Evolutionary conservation across 345 rosid genomes (phyloP), one percentile per base, ranked within the genome.

Genomic region (Boechera divaricarpa): DNA sequence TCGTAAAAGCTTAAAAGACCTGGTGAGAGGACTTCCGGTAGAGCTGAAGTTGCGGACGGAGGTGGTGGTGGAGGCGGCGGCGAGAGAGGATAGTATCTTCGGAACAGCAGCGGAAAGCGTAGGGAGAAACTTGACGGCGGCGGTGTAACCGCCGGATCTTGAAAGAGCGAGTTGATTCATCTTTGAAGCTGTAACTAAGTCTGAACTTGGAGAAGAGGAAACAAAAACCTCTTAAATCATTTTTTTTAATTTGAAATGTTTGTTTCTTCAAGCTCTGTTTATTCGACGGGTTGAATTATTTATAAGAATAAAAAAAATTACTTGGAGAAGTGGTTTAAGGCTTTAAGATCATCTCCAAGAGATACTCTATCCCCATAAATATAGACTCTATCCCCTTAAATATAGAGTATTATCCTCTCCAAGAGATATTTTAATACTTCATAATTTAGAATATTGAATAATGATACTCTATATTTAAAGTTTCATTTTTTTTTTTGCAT

Each of bases 101-200:
- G 56, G 69, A 47, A 47, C 5, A 47, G 56, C 69, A 0, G 56
- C 51, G 33, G 67, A 24, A 7, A 62, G 6, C n/a, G 13, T 10
- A 41, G 48, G 67, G 51, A 62, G 67, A 7, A 3, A 24, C 1
- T 7, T 4, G 18, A 62, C 33, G 49, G 67, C 67, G 51, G 62
- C 62, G 39, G 57, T 24, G 57, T 57, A 24, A 61, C 66, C 66
- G 9, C 29, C 33, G 49, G 56, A 31, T 32, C 70, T 47, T 32
- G 70, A 42, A 24, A 41, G 33, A 5, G 18, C 67, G 67, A 41
- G 28, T 13, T 62, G 67, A 5, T 5, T 62, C 67, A 62, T 62
- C 47, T 5, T 36, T 18, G 45, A 7, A 58, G 66, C 49, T 62
- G 49, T 21, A 41, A 36, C 39, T 10, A 32, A 35, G 36, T 12